Percentiles rank a stretch among this genome's conserved stretches.
Conservation (phyloP, 1,284 basidiomycete genomes). For the Afroboletus lepidellus region DNA sequence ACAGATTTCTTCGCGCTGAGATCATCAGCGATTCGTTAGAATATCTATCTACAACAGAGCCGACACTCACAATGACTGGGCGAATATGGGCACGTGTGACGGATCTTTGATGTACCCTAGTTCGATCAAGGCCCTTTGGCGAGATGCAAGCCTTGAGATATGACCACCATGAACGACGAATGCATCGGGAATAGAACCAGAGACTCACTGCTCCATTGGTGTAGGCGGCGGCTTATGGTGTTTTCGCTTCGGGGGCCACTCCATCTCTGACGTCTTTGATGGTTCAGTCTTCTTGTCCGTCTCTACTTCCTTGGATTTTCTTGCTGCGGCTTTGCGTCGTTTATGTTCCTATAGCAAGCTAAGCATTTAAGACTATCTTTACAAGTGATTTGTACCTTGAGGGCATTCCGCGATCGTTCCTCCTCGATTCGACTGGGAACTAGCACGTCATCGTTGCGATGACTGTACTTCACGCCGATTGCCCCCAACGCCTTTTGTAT, state of each 20-base stretch:
- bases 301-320: constrained; percentile 27
- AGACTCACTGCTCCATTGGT: constrained; percentile 50
- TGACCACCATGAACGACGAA: constrained; percentile 2
- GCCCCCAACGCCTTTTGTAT: constrained; percentile 58
- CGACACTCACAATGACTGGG: constrained; percentile 57
- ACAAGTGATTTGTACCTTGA: constrained; percentile 43
- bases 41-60: background rate
- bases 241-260: constrained; percentile 64
- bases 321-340: constrained; percentile 27
- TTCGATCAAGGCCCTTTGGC: constrained; percentile 59
- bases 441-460: constrained; percentile 70
- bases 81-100: constrained; percentile 53
- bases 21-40: constrained; percentile 2
- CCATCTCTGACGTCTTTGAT: constrained; percentile 36
- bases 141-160: constrained; percentile 43
- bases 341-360: constrained; percentile 26
- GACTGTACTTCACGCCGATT: constrained; percentile 65
- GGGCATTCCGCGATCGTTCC: constrained; percentile 51
- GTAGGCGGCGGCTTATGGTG: constrained; percentile 53
- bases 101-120: constrained; percentile 53
- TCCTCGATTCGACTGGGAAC: constrained; percentile 67
- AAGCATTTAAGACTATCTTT: constrained; percentile 3
- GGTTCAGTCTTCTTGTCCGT: constrained; percentile 13
- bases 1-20: constrained; percentile 41
- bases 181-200: background rate